Percentiles rank a stretch among this genome's conserved stretches.
Conservation (phyloP, 768 basidiomycete genomes). For the Leucosporidium yakuticum region DNA sequence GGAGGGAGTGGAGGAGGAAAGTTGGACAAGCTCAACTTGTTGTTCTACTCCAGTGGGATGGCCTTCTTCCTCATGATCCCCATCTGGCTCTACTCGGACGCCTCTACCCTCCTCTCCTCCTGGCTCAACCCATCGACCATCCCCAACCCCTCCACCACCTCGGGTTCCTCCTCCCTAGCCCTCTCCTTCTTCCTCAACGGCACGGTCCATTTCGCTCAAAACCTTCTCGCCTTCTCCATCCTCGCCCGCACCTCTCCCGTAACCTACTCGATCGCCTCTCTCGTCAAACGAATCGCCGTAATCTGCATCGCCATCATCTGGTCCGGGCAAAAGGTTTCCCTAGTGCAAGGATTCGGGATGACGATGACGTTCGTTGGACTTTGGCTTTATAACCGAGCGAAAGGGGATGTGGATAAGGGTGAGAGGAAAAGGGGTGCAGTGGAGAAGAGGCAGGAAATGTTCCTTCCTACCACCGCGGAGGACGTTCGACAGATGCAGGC, state of each 20-base stretch:
- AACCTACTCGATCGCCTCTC: constrained; percentile 95
- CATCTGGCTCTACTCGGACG: constrained; percentile 85
- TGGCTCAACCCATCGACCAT: constrained; percentile 40
- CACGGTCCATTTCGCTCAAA: constrained; percentile 91
- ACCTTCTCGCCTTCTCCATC: constrained; percentile 94
- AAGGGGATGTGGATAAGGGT: constrained; percentile 83
- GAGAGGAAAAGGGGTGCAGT: constrained; percentile 48
- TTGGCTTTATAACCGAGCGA: constrained; percentile 94
- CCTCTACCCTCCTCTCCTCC: constrained; percentile 58
- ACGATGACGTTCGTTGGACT: constrained; percentile 79
- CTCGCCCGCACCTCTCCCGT: constrained; percentile 94
- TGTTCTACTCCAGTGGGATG: constrained; percentile 88
- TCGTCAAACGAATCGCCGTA: constrained; percentile 95
- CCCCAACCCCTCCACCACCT: constrained; percentile 6
- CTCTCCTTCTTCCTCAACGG: constrained; percentile 91
- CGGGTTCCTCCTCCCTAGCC: constrained; percentile 47
- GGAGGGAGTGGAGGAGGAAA: constrained; percentile 48
- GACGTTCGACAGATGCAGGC: constrained; percentile 26
- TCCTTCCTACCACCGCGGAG: constrained; percentile 31
- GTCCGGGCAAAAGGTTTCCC: constrained; percentile 83
- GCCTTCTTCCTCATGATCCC: constrained; percentile 96
- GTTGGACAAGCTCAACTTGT: constrained; percentile 92
- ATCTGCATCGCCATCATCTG: constrained; percentile 96
- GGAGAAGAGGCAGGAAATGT: constrained; percentile 34
- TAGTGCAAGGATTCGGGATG: constrained; percentile 83